Base-by-base conservation (phyloP, 495 filamentous ascomycete genomes). In the Aspergillus leporis region DNA sequence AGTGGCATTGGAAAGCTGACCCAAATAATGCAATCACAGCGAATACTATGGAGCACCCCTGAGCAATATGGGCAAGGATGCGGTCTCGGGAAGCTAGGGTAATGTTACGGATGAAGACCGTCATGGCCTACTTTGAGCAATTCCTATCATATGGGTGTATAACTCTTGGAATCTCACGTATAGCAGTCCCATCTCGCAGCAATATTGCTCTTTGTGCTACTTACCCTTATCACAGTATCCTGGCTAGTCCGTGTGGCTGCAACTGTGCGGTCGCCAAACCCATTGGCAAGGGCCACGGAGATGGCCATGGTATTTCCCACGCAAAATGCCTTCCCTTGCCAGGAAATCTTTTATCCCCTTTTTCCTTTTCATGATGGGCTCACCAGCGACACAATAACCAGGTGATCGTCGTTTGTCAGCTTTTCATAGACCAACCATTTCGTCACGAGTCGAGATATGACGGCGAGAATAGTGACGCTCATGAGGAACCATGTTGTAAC, bases 131-230 rank as follows among this genome's bases (percentile, higher is more conserved):
- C 41, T 68, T 72, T n/a, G 69, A 72, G 34, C 25, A 32, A 69
- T 68, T 49, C 70, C 69, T 68, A 72, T 72, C 14, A 67, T 58
- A 13, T n/a, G n/a, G n/a, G n/a, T n/a, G n/a, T n/a, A n/a, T n/a
- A n/a, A n/a, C n/a, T n/a, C n/a, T n/a, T n/a, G n/a, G n/a, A n/a
- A n/a, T n/a, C n/a, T n/a, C n/a, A n/a, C n/a, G n/a, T n/a, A n/a
- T n/a, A n/a, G n/a, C n/a, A n/a, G n/a, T n/a, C n/a, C n/a, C n/a
- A n/a, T n/a, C n/a, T n/a, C n/a, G n/a, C n/a, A n/a, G n/a, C n/a
- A n/a, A n/a, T n/a, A n/a, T n/a, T n/a, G n/a, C n/a, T n/a, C n/a
- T n/a, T n/a, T n/a, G n/a, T n/a, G n/a, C n/a, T n/a, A n/a, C n/a
- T n/a, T n/a, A 69, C 70, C 52, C 70, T 70, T 68, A 72, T 72